These are phyloP conservation scores for Ajuga chamaepitys DNA, from an alignment of 257 asterid genomes.

Conservation along the genomic window DNA sequence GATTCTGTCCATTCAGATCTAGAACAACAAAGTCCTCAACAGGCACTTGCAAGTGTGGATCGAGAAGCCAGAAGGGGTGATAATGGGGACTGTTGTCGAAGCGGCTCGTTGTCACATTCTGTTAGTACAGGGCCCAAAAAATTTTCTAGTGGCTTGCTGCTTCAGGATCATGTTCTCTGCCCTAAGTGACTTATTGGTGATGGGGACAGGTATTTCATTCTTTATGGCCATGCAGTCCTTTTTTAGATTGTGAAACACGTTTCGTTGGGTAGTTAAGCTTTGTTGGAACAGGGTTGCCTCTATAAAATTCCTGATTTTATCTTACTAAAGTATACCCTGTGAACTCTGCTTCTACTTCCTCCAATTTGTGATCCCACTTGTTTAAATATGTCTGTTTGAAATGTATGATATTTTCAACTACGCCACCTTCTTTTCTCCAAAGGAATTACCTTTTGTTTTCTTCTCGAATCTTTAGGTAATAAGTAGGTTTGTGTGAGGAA, in stretches of 20 bases:
- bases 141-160: constrained; percentile 46
- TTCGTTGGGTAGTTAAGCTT: background rate
- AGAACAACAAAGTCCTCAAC: constrained; percentile 34
- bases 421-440: background rate
- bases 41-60: constrained; percentile 27
- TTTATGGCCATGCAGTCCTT: background rate
- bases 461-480: background rate
- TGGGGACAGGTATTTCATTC: constrained; percentile 57
- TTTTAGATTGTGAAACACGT: background rate
- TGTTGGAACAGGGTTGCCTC: background rate
- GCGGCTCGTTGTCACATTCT: constrained; percentile 41
- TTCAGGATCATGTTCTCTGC: constrained; percentile 51
- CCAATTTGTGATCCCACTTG: background rate
- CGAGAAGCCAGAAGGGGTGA: constrained; percentile 43
- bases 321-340: background rate
- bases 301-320: background rate
- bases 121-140: constrained; percentile 41
- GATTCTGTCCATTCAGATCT: constrained; percentile 44
- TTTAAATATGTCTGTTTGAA: background rate
- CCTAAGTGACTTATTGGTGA: constrained; percentile 48
- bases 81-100: constrained; percentile 38
- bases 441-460: background rate
- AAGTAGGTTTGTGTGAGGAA: background rate
- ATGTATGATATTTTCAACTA: background rate
- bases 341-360: background rate